Evolutionary conservation across 352 stramenopile species (phyloP).

Genomic region (Phytophthora tubulina): DNA sequence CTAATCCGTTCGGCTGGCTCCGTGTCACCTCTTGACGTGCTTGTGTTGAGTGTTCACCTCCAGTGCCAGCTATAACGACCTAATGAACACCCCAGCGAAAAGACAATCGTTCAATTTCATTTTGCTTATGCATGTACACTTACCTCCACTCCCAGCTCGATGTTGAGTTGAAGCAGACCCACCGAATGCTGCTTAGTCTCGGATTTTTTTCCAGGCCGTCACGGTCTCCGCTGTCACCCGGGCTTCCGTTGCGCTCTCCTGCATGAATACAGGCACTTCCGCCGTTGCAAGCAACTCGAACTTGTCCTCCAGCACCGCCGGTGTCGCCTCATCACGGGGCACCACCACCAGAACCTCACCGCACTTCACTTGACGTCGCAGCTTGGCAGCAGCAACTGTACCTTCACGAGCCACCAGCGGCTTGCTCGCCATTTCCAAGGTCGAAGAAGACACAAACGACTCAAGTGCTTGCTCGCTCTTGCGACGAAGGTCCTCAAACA

Average conservation of each 20-base stretch:
- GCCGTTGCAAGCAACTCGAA: constrained; percentile 58
- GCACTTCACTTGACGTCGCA: constrained; percentile 62
- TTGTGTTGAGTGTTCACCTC: background rate
- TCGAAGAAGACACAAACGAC: constrained; percentile 56
- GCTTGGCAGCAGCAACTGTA: constrained; percentile 48
- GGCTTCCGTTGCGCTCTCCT: constrained; percentile 60
- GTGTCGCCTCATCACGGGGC: constrained; percentile 45
- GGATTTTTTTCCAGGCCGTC: constrained; percentile 58
- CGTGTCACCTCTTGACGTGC: background rate
- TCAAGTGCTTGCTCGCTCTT: constrained; percentile 72
- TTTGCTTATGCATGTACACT: constrained; percentile 17
- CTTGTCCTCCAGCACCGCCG: constrained; percentile 40
- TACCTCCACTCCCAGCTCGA: background rate
- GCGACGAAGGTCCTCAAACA: constrained; percentile 68
- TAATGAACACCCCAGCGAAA: constrained; percentile 2
- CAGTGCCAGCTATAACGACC: background rate
- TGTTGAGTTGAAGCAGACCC: background rate
- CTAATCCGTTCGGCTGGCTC: background rate
- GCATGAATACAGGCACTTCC: constrained; percentile 62
- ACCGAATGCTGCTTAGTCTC: constrained; percentile 31
- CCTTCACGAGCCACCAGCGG: constrained; percentile 51
- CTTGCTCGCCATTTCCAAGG: constrained; percentile 32
- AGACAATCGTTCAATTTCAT: constrained; percentile 11
- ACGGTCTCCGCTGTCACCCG: constrained; percentile 54
- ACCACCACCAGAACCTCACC: constrained; percentile 74